Base-by-base conservation (phyloP, 2,329 filamentous ascomycete species). In the Colletotrichum graminicola region DNA sequence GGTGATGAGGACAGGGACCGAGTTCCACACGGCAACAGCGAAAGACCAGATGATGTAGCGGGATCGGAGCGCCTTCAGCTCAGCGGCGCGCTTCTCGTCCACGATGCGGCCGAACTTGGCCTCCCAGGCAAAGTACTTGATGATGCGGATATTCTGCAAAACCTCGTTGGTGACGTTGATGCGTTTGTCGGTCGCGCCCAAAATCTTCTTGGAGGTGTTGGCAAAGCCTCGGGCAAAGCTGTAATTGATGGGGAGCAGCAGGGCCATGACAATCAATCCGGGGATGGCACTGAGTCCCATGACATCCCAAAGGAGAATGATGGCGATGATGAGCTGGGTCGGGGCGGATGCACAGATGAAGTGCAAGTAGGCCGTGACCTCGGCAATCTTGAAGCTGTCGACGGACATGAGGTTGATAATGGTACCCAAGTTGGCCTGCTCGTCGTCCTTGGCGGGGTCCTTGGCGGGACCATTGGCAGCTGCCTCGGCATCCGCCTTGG, bases 381-480 rank as follows among this genome's bases (percentile, higher is more conserved):
- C 96, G 73, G 94, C 93, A 66, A 99, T 94, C 83, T 99, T 99
- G 89, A 98, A 98, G 59, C 95, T 98, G 84, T 99, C 97, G 51
- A 99, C 97, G 14, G 96, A 97, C 96, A 99, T 99, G 75, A 99
- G 86, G 81, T 98, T 99, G 84, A 99, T 99, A 77, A 99, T 98
- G n/a, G 96, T 97, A 73, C 97, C 96, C 62, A 97, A 88, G 73
- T 96, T 98, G 49, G 94, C 95, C 82, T 97, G 94, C 69, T 92
- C 88, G 73, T 94, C 91, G 23, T 83, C 78, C 63, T 84, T 80
- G 65, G 80, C 80, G 51, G 81, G 76, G 32, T 79, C 79, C 67
- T 83, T 82, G 49, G 77, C 63, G n/a, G 76, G 75, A 39, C 79
- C 79, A 45, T 78, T 79, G 55, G 76, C 77, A 29, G 77, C 77